phyloP scores from a whole-genome alignment of 202 grass and related monocot genomes.

The Alloteropsis angusta region DNA sequence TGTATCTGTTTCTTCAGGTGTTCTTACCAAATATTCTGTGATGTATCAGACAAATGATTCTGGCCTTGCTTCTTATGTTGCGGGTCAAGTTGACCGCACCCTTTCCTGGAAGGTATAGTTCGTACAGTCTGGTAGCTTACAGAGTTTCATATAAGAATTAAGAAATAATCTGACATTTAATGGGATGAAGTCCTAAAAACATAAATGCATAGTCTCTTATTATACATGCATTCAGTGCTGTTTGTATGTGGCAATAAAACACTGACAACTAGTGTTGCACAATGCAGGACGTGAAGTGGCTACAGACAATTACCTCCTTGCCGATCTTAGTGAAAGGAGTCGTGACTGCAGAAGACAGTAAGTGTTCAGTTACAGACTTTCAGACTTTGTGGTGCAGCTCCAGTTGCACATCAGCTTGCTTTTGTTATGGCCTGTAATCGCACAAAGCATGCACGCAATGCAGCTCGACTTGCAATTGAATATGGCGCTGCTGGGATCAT shows the following conservation, averaged over 20 bases:
- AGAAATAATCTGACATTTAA: not conserved
- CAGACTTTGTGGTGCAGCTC: not conserved
- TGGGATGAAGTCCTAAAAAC: not conserved
- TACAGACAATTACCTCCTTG: slow-evolving; percentile 74
- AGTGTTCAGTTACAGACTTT: slow-evolving; percentile 16
- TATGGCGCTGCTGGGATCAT: slow-evolving; percentile 66
- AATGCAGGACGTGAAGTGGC: slow-evolving; percentile 78
- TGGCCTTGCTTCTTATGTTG: slow-evolving; percentile 62
- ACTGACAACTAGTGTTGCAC: not conserved
- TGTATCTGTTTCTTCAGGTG: not conserved
- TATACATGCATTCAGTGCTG: not conserved
- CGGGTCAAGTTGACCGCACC: slow-evolving; percentile 63
- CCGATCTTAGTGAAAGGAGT: slow-evolving; percentile 90
- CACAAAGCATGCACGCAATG: slow-evolving; percentile 9
- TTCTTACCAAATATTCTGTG: slow-evolving; percentile 23
- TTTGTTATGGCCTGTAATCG: not conserved
- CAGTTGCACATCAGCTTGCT: not conserved
- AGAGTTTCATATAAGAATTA: not conserved
- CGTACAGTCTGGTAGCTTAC: not conserved
- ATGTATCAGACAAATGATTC: slow-evolving; percentile 60
- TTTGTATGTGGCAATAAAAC: not conserved
- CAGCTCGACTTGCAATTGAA: slow-evolving; percentile 70
- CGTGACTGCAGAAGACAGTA: slow-evolving; percentile 90
- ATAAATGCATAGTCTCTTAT: not conserved
- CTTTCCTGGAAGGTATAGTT: slow-evolving; percentile 66